Evolutionary conservation across 164 flowering plant genomes (phyloP).

Genomic region (Vitis rotundifolia): DNA sequence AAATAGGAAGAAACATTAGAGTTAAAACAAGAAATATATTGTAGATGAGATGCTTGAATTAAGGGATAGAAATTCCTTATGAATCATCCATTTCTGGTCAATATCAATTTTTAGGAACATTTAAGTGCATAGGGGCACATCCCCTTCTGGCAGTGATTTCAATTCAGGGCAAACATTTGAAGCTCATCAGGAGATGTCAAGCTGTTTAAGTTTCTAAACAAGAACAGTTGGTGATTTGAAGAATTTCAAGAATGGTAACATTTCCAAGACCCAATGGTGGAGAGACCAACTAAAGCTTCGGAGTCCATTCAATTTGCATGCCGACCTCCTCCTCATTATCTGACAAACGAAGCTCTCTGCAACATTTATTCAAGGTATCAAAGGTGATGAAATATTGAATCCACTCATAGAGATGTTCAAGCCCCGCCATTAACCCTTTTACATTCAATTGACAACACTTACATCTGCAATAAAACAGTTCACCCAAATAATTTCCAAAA

Average conservation of each 20-base stretch:
- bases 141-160: conserved; percentile 6
- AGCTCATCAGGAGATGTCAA: conserved; percentile 14
- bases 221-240: not conserved
- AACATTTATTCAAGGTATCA: not conserved
- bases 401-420: not conserved
- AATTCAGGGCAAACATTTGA: conserved; percentile 19
- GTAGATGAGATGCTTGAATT: too few relatives aligned
- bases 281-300: not conserved
- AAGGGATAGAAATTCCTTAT: too few relatives aligned
- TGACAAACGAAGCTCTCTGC: not conserved
- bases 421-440: not conserved
- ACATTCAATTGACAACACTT: too few relatives aligned
- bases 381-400: not conserved
- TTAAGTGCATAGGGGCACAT: too few relatives aligned
- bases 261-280: not conserved
- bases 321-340: not conserved
- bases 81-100: too few relatives aligned
- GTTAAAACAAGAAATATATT: too few relatives aligned
- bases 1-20: too few relatives aligned
- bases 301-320: not conserved
- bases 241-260: not conserved
- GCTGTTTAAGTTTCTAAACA: conserved; percentile 13
- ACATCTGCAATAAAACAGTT: too few relatives aligned
- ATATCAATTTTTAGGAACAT: too few relatives aligned
- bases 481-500: too few relatives aligned